A percentile compares a stretch with the other conserved stretches of the same genome.
phyloP scores from a whole-genome alignment of 2,329 filamentous ascomycete genomes.

The Pseudophaeomoniella oleicola region DNA sequence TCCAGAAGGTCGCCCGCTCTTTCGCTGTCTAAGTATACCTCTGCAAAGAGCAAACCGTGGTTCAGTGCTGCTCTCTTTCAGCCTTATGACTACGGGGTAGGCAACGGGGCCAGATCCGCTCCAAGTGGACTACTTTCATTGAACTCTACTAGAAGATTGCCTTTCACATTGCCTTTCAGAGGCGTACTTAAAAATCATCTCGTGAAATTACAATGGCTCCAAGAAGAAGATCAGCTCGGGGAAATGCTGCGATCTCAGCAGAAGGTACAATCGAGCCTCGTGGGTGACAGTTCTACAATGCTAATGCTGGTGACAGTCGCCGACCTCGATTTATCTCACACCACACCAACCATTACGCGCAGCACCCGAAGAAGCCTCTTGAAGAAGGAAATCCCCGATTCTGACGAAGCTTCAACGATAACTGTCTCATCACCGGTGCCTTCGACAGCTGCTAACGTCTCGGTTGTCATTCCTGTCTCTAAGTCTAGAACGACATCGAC shows the following conservation, averaged over 20 bases:
- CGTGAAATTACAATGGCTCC: neutral
- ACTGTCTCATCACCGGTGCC: conserved; percentile 3
- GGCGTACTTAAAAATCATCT: too few species aligned
- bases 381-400: conserved; percentile 10
- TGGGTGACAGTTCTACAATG: neutral
- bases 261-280: neutral
- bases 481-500: conserved; percentile 1
- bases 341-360: neutral
- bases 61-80: too few species aligned
- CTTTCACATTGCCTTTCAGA: too few species aligned
- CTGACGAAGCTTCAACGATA: conserved; percentile 8
- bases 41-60: too few species aligned
- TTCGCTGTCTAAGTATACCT: too few species aligned
- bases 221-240: neutral
- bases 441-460: neutral
- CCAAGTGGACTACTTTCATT: too few species aligned
- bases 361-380: neutral
- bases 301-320: neutral
- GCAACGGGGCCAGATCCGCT: too few species aligned
- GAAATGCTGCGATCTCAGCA: neutral
- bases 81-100: too few species aligned
- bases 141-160: too few species aligned
- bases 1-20: too few species aligned
- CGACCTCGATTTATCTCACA: neutral
- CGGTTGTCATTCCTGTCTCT: conserved; percentile 5